Percentiles rank a stretch among this genome's conserved stretches.
Conservation (phyloP, 2,329 filamentous ascomycete genomes). For the Trichophyton simii region DNA sequence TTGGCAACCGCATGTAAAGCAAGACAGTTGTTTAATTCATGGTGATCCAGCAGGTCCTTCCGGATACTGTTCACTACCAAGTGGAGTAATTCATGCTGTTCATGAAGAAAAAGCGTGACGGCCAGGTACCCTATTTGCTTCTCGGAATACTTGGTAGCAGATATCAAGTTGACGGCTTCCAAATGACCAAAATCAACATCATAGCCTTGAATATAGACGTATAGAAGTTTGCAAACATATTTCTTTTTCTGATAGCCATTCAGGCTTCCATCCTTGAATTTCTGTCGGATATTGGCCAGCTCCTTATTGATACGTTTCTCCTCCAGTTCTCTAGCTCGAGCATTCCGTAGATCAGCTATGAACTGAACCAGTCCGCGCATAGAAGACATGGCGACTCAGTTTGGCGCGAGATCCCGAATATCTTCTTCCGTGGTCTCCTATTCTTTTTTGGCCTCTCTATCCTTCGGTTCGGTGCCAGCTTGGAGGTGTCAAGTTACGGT, state of each 20-base stretch:
- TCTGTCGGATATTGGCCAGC: constrained; percentile 93
- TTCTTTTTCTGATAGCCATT: constrained; percentile 99
- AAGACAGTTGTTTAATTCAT: constrained; percentile 94
- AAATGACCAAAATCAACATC: constrained; percentile 98
- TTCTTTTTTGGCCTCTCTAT: neutral
- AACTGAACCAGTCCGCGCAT: constrained; percentile 81
- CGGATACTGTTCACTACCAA: constrained; percentile 97
- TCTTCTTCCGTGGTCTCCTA: neutral
- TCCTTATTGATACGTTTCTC: constrained; percentile 99
- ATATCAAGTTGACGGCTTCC: constrained; percentile 95
- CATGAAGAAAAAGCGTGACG: constrained; percentile 92
- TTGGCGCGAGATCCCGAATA: neutral
- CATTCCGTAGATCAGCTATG: constrained; percentile 92
- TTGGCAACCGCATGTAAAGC: constrained; percentile 96
- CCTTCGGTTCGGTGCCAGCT: neutral
- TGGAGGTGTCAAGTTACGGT: constrained; percentile 6
- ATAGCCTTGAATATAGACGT: constrained; percentile 98
- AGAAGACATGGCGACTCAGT: constrained; percentile 29
- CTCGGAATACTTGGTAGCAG: constrained; percentile 92
- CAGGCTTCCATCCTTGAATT: constrained; percentile 90
- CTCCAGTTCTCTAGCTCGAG: constrained; percentile 84
- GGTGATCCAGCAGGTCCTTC: constrained; percentile 86
- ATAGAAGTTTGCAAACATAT: constrained; percentile 99
- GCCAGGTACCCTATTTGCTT: constrained; percentile 98
- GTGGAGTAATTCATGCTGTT: constrained; percentile 90